Evolutionary conservation across 2,329 filamentous ascomycete species (phyloP).

Genomic region (Aspergillus sp.): DNA sequence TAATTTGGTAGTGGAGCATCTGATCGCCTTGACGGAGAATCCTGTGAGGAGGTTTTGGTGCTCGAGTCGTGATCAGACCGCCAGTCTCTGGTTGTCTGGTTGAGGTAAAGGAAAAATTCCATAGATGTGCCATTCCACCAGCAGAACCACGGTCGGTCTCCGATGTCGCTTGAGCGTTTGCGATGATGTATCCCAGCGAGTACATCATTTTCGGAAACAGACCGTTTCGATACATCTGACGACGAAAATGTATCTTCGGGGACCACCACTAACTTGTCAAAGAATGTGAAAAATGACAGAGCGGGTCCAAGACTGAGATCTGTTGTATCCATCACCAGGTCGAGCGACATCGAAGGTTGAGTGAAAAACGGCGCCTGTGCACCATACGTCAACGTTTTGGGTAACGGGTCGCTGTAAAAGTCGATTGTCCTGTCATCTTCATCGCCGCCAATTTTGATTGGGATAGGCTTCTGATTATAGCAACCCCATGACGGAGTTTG

Average conservation of each 20-base stretch:
- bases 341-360: conserved; percentile 46
- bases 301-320: conserved; percentile 59
- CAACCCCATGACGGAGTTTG: conserved; percentile 55
- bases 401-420: conserved; percentile 40
- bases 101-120: conserved; percentile 66
- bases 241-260: conserved; percentile 38
- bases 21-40: conserved; percentile 6
- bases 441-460: conserved; percentile 31
- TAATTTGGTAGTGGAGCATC: conserved; percentile 31
- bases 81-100: conserved; percentile 46
- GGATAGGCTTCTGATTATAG: conserved; percentile 33
- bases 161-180: conserved; percentile 48
- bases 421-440: conserved; percentile 32
- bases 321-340: conserved; percentile 58
- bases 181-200: conserved; percentile 29
- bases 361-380: conserved; percentile 58
- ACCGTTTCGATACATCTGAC: conserved; percentile 30
- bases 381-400: conserved; percentile 56
- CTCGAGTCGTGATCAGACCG: conserved; percentile 11
- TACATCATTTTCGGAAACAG: conserved; percentile 24
- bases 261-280: conserved; percentile 64
- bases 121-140: conserved; percentile 68
- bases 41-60: background rate
- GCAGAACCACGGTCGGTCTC: conserved; percentile 68
- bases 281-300: conserved; percentile 61